Conservation (phyloP, 441 rosid species). For the Populus hybrid region DNA sequence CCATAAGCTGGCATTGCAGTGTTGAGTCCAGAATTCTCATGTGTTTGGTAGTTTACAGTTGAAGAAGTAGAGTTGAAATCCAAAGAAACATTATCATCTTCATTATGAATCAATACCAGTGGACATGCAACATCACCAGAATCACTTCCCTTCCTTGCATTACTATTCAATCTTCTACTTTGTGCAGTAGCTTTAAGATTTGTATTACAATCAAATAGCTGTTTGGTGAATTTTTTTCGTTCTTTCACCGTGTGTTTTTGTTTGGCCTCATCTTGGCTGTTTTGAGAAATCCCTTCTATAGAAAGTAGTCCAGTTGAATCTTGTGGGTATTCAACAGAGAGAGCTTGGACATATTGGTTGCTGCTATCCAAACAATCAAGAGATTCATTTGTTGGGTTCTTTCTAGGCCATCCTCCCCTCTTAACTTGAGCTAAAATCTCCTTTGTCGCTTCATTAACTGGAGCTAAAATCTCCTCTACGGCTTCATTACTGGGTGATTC, state of each 20-base stretch:
- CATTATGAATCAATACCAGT: conserved; percentile 28
- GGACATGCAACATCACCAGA: conserved; percentile 23
- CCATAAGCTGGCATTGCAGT: conserved; percentile 12
- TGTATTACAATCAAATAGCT: conserved; percentile 27
- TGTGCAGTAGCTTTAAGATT: conserved; percentile 26
- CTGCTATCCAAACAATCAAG: conserved; percentile 28
- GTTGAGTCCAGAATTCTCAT: conserved; percentile 19
- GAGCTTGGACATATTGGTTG: conserved; percentile 39
- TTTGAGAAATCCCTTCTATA: conserved; percentile 32
- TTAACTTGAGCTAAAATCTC: conserved; percentile 24
- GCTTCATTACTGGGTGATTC: background rate
- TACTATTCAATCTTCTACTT: conserved; percentile 33
- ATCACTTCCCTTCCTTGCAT: conserved; percentile 22
- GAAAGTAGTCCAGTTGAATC: conserved; percentile 34
- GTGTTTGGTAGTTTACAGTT: conserved; percentile 17
- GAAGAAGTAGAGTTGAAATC: background rate
- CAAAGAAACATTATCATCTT: conserved; percentile 31
- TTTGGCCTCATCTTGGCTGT: conserved; percentile 27
- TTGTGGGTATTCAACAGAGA: conserved; percentile 43
- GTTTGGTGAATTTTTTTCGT: conserved; percentile 19
- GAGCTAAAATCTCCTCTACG: background rate
- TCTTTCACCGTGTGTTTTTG: conserved; percentile 23
- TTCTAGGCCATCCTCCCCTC: conserved; percentile 61
- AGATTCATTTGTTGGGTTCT: conserved; percentile 33
- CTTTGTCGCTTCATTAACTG: conserved; percentile 19